Base-by-base conservation (phyloP, 305 asterid species). In the Fraxinus albicans region DNA sequence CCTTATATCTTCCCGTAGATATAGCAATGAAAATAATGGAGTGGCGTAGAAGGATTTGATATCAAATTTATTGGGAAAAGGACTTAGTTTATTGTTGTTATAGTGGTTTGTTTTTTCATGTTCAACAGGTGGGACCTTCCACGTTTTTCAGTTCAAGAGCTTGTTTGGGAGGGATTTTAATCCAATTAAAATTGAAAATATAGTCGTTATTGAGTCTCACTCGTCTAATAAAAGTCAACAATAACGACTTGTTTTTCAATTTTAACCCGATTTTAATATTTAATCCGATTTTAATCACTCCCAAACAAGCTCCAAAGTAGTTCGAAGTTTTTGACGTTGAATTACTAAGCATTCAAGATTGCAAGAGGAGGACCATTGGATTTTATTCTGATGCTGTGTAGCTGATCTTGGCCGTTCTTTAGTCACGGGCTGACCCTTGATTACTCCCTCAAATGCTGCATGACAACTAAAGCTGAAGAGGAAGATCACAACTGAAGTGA, bases 261-360 rank as follows among this genome's bases (percentile, higher is more conserved):
- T 29, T 29, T 29, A 29, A 29, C 2, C 33, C 3, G 33, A 29
- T 29, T 29, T 29, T 29, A 29, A 29, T 29, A n/a, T n/a, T n/a
- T n/a, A 29, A 29, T 29, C 33, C 3, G 33, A 29, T 29, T 29
- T 29, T 29, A 29, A 29, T 29, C 33, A 29, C 33, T 29, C 33
- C 33, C 33, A 29, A 29, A 29, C 33, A 29, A 29, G 33, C 33
- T 29, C 33, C 98, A 40, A 96, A 93, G 88, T 97, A 96, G 77
- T 94, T 88, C 69, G 98, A 95, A 87, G 98, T 96, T 73, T 96
- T 96, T 38, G 98, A 95, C 42, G 92, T 96, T 67, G 98, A 96
- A 87, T 83, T 95, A 89, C 88, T 96, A 80, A 85, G 90, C 89
- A 85, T 96, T 84, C 94, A 96, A 86, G 96, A 96, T 81, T 96